Evolutionary conservation across 345 rosid species (phyloP).

Genomic region (Cardamine resedifolia): DNA sequence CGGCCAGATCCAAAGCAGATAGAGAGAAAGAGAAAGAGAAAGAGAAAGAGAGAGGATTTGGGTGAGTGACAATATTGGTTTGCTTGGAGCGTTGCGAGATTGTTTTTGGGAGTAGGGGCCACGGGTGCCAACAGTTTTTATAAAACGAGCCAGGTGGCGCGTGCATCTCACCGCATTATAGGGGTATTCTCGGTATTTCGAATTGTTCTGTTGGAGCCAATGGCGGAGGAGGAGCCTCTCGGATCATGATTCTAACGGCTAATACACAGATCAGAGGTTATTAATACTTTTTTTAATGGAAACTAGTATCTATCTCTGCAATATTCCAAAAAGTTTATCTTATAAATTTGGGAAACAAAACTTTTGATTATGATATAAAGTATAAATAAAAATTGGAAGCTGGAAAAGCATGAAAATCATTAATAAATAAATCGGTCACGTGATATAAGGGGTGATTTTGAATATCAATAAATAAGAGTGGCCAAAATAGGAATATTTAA

Average conservation of each 20-base stretch:
- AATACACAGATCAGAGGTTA: not conserved
- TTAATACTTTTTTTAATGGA: not conserved
- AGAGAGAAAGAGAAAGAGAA: not conserved
- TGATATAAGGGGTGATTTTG: conserved; percentile 15
- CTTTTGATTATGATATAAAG: not conserved
- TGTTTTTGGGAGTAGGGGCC: not conserved
- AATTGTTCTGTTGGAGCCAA: not conserved
- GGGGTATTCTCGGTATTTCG: conserved; percentile 1
- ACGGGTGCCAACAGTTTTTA: not conserved
- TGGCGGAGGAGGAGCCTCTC: conserved; percentile 26
- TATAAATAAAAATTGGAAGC: not conserved
- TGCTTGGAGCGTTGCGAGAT: conserved; percentile 35
- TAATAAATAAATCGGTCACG: conserved; percentile 21
- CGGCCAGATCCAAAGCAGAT: conserved; percentile 29
- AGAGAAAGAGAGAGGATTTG: conserved; percentile 5
- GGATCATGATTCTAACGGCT: conserved; percentile 30
- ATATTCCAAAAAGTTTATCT: conserved; percentile 12
- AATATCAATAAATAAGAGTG: not conserved
- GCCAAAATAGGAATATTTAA: not conserved
- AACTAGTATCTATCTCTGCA: not conserved
- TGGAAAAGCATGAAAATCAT: conserved; percentile 18
- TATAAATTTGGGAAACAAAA: not conserved
- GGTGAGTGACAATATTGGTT: not conserved
- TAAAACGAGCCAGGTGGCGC: conserved; percentile 34
- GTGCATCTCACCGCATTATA: conserved; percentile 1